phyloP scores from a whole-genome alignment of 2,329 filamentous ascomycete genomes.

The Grosmannia clavigera region DNA sequence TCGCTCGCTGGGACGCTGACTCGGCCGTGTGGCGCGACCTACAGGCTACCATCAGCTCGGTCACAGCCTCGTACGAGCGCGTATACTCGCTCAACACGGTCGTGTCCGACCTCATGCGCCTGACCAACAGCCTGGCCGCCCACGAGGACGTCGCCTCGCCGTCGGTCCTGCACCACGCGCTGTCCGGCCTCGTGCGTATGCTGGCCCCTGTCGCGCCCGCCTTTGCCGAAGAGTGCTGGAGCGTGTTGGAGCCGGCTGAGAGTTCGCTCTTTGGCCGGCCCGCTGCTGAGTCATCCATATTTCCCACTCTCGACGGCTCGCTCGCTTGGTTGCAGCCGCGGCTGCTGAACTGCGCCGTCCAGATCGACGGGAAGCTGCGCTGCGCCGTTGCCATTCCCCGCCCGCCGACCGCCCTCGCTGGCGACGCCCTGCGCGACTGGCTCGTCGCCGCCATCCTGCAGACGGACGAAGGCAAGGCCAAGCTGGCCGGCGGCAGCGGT shows the following conservation, averaged over 20 bases:
- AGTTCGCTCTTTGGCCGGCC: slow-evolving; percentile 1
- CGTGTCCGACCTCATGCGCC: slow-evolving; percentile 68
- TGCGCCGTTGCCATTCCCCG: slow-evolving; percentile 54
- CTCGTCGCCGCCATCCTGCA: slow-evolving; percentile 48
- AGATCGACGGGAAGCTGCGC: slow-evolving; percentile 68
- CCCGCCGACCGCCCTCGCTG: slow-evolving; percentile 29
- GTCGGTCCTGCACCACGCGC: slow-evolving; percentile 34
- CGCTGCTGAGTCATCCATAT: slow-evolving; percentile 20
- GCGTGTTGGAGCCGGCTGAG: slow-evolving; percentile 32
- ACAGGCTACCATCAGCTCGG: slow-evolving; percentile 53
- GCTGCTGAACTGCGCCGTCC: slow-evolving; percentile 50
- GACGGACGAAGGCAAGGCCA: slow-evolving; percentile 46
- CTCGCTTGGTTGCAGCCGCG: slow-evolving; percentile 35
- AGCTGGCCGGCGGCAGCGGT: slow-evolving; percentile 36
- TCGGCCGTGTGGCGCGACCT: slow-evolving; percentile 48
- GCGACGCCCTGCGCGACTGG: slow-evolving; percentile 42
- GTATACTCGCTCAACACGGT: slow-evolving; percentile 73
- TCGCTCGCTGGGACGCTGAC: slow-evolving; percentile 32
- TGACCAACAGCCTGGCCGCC: slow-evolving; percentile 57
- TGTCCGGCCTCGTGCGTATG: slow-evolving; percentile 51
- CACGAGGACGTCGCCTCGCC: slow-evolving; percentile 23
- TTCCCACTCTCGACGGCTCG: slow-evolving; percentile 45
- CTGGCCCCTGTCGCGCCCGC: slow-evolving; percentile 71
- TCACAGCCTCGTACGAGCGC: slow-evolving; percentile 55
- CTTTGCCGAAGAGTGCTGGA: slow-evolving; percentile 73